A percentile compares a stretch with the other conserved stretches of the same genome.
Evolutionary conservation across 768 basidiomycete genomes (phyloP).

Genomic region (Polyporus arcularius): DNA sequence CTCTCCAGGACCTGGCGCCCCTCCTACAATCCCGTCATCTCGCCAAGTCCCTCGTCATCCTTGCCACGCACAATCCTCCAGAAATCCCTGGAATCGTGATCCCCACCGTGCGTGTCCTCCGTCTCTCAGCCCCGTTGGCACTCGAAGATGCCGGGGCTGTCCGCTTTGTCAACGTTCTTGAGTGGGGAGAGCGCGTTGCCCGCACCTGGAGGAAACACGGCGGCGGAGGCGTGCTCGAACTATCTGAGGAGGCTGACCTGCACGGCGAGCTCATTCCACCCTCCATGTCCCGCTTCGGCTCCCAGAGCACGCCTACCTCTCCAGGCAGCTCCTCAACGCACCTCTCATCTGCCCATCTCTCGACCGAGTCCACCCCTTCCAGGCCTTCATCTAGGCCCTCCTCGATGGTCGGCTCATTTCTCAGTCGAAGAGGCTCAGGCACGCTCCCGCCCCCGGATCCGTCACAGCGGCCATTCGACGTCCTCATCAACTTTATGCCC

Average conservation of each 20-base stretch:
- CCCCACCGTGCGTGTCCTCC: conserved; percentile 38
- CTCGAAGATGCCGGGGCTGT: conserved; percentile 35
- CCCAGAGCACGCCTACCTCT: conserved; percentile 25
- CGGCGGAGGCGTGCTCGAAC: conserved; percentile 29
- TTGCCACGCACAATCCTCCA: conserved; percentile 37
- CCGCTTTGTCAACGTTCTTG: conserved; percentile 37
- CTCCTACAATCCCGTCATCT: conserved; percentile 37
- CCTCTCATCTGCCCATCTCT: neutral
- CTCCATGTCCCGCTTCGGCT: conserved; percentile 21
- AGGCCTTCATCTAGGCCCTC: conserved; percentile 1
- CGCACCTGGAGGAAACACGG: conserved; percentile 38
- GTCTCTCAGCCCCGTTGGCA: conserved; percentile 33
- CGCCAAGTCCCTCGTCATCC: conserved; percentile 38
- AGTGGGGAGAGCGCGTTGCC: conserved; percentile 42
- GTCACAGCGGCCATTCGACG: conserved; percentile 40
- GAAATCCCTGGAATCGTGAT: conserved; percentile 28
- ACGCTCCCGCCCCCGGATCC: conserved; percentile 31
- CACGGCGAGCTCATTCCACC: conserved; percentile 28
- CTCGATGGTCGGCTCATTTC: conserved; percentile 3
- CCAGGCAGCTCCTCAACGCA: conserved; percentile 22
- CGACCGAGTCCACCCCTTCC: conserved; percentile 11
- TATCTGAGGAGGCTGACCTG: conserved; percentile 27
- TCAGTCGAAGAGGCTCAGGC: conserved; percentile 11
- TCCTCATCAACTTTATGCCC: conserved; percentile 40
- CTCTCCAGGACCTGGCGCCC: conserved; percentile 33